phyloP scores from a whole-genome alignment of 805 yeast species.

The Kregervanrija pseudodelftensis region DNA sequence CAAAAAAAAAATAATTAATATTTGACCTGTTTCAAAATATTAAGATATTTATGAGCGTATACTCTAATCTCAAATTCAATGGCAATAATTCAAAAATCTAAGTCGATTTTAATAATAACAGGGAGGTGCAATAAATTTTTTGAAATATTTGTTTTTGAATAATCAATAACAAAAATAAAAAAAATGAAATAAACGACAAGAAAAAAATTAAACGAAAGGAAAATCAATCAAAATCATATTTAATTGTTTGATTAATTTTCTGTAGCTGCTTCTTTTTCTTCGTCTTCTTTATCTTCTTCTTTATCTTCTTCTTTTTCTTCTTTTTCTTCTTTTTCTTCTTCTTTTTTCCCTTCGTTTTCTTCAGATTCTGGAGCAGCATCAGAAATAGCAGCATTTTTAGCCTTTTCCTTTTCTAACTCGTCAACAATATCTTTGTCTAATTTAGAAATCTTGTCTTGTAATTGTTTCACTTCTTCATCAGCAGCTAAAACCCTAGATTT shows the following conservation, averaged over 20 bases:
- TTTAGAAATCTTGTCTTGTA: constrained; percentile 42
- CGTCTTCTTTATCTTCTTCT: background rate
- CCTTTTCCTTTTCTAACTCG: constrained; percentile 23
- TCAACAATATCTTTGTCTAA: constrained; percentile 23
- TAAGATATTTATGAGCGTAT: too few species aligned
- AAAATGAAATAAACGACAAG: too few species aligned
- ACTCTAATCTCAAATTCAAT: too few species aligned
- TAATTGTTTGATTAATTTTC: background rate
- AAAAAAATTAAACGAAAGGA: too few species aligned
- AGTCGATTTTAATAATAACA: too few species aligned
- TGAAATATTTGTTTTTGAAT: too few species aligned
- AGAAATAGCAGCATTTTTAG: constrained; percentile 6
- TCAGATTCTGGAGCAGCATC: constrained; percentile 2
- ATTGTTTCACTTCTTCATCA: constrained; percentile 64
- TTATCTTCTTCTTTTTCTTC: background rate
- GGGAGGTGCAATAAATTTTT: too few species aligned
- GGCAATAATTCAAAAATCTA: too few species aligned
- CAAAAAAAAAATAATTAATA: too few species aligned
- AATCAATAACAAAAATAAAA: too few species aligned
- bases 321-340: background rate
- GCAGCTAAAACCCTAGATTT: constrained; percentile 68
- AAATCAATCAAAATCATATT: too few species aligned
- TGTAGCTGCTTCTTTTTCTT: background rate
- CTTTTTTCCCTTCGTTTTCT: background rate
- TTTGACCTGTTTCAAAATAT: too few species aligned